Base-by-base conservation (phyloP, 2,329 filamentous ascomycete genomes). In the Epichloe typhina region DNA sequence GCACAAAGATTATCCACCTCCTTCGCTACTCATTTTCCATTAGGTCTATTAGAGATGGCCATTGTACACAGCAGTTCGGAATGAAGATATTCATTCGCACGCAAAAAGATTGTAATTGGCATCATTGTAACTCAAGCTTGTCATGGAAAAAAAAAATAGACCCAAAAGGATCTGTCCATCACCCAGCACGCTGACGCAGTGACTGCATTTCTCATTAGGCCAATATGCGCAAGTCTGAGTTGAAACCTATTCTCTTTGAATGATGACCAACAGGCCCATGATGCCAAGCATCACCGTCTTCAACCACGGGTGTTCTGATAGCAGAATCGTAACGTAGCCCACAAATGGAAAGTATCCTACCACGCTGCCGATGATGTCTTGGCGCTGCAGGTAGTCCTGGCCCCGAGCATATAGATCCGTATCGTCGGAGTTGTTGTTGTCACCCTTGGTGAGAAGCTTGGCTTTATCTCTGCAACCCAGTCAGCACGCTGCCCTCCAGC, bases 281-380 rank as follows among this genome's bases (percentile, higher is more conserved):
- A 96, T 77, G 1, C 88, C 91, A 62, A 98, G 68, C 83, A 97
- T 87, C 26, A 83, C 91, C 42, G 88, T 94, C 79, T 98, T 98
- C 60, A 97, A 67, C 91, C 91, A 97, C 5, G 93, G 93, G 65
- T 98, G 84, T 67, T 98, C 93, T 55, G 87, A 93, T 55, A 98
- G 74, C 67, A 97, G 74, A 59, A 98, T 98, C 2, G 93, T 98
- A 44, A 97, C 90, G 64, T 97, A 97, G 57, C 93, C 93, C 13
- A 97, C 89, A 61, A 93, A 94, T 0, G 93, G 93, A 52, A 97
- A 83, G 66, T 94, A 98, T 38, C 80, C 93, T 11, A 93, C 74
- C 6, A 97, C 93, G 58, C 86, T 95, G 44, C 93, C 93, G 52
- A 98, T 88, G 51, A 98, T 90, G 64, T 97, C 91, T 63, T 85